A percentile compares a stretch with the other conserved stretches of the same genome.
Evolutionary conservation across 2,329 filamentous ascomycete genomes (phyloP).

Genomic region (Fusarium sp.): DNA sequence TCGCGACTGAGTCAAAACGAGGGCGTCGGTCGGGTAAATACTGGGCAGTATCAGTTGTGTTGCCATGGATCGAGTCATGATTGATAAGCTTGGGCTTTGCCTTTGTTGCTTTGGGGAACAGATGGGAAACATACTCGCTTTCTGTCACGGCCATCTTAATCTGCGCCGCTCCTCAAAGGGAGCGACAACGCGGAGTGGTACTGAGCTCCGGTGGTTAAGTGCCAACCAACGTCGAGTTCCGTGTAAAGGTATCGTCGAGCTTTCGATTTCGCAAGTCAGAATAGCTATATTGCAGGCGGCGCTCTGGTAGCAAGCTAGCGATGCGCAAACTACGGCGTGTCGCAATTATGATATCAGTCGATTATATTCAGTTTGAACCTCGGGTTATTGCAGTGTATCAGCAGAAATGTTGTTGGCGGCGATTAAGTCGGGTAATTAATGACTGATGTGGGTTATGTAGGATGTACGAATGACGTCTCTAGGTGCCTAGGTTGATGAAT

Average conservation of each 20-base stretch:
- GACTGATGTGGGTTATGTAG: constrained; percentile 36
- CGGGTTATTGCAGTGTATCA: constrained; percentile 1
- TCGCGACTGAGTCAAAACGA: constrained; percentile 71
- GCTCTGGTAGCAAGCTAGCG: neutral
- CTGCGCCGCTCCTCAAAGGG: constrained; percentile 27
- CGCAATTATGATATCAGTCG: neutral
- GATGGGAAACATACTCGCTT: constrained; percentile 58
- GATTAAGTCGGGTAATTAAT: constrained; percentile 12
- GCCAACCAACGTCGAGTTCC: constrained; percentile 15
- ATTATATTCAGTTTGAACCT: neutral
- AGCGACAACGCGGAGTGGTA: constrained; percentile 32
- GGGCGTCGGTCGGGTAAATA: constrained; percentile 73
- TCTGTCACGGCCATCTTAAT: constrained; percentile 67
- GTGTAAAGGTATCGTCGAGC: constrained; percentile 19
- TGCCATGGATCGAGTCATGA: constrained; percentile 20
- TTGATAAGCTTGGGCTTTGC: constrained; percentile 18
- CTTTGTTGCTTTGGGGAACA: neutral
- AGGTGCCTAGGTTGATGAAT: constrained; percentile 33
- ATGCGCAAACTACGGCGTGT: neutral
- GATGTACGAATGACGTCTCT: constrained; percentile 47
- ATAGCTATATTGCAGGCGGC: constrained; percentile 17
- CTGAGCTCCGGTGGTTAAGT: constrained; percentile 16
- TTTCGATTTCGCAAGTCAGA: constrained; percentile 11
- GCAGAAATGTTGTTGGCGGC: constrained; percentile 11
- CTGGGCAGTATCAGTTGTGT: constrained; percentile 55